A percentile compares a stretch with the other conserved stretches of the same genome.
Evolutionary conservation across 2,329 filamentous ascomycete species (phyloP).

Genomic region (Penicillium hordei): DNA sequence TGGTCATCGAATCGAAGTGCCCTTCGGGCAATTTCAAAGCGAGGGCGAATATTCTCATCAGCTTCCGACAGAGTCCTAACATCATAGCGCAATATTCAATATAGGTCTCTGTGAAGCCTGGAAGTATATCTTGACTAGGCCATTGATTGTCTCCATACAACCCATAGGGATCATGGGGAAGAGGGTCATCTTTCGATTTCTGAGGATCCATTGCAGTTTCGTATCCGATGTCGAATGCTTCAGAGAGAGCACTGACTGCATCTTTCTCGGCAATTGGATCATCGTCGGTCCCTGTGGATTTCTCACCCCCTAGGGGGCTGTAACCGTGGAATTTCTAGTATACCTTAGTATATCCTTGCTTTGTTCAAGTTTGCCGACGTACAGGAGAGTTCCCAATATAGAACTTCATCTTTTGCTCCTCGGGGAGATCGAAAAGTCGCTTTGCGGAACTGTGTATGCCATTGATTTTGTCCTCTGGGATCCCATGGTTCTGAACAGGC

Average conservation of each 20-base stretch:
- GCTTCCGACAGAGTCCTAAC: conserved; percentile 17
- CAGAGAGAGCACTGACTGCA: conserved; percentile 19
- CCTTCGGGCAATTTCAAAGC: conserved; percentile 40
- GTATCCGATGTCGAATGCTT: conserved; percentile 31
- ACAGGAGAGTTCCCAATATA: conserved; percentile 35
- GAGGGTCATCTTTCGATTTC: conserved; percentile 9
- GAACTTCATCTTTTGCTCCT: conserved; percentile 46
- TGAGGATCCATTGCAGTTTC: conserved; percentile 22
- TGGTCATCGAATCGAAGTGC: conserved; percentile 38
- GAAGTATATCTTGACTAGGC: conserved; percentile 19
- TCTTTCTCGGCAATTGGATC: conserved; percentile 12
- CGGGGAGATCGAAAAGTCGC: conserved; percentile 43
- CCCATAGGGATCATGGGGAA: conserved; percentile 18
- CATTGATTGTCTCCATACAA: conserved; percentile 29
- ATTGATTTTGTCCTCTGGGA: conserved; percentile 16
- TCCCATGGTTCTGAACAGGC: conserved; percentile 24
- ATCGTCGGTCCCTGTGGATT: conserved; percentile 19
- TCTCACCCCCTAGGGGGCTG: conserved; percentile 26
- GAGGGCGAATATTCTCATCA: conserved; percentile 42
- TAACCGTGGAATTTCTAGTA: conserved; percentile 28
- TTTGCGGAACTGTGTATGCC: conserved; percentile 29
- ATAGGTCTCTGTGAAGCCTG: conserved; percentile 18
- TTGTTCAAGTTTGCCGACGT: neutral
- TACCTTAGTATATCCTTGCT: neutral
- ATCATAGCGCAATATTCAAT: conserved; percentile 22